Conservation (phyloP, 2,329 filamentous ascomycete genomes). For the Scortechinia acanthostroma region DNA sequence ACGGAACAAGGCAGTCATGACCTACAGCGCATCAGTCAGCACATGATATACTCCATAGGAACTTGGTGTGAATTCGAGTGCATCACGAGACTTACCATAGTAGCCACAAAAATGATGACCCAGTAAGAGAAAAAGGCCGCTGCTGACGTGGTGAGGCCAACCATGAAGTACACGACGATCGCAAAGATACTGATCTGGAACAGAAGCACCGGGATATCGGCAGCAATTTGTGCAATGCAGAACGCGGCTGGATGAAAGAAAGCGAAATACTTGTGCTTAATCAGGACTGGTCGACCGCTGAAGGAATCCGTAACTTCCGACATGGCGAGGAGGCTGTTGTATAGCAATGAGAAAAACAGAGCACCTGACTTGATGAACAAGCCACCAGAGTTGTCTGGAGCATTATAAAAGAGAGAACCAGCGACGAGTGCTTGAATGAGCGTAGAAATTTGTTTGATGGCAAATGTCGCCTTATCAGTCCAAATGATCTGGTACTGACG, state of each 20-base stretch:
- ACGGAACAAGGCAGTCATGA: constrained; percentile 51
- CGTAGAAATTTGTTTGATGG: constrained; percentile 53
- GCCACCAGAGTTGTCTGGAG: constrained; percentile 45
- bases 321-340: constrained; percentile 55
- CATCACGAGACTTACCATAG: constrained; percentile 31
- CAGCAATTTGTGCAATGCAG: constrained; percentile 46
- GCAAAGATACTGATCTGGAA: constrained; percentile 51
- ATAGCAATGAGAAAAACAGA: constrained; percentile 57
- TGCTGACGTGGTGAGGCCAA: constrained; percentile 40
- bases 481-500: constrained; percentile 61
- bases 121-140: constrained; percentile 55
- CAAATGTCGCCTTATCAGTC: constrained; percentile 56
- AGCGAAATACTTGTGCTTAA: constrained; percentile 51
- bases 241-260: constrained; percentile 48
- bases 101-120: constrained; percentile 38
- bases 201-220: constrained; percentile 45
- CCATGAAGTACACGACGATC: constrained; percentile 58
- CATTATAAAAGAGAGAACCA: constrained; percentile 63
- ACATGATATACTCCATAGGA: too few species aligned
- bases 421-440: constrained; percentile 52
- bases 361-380: constrained; percentile 59
- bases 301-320: constrained; percentile 61
- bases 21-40: too few species aligned
- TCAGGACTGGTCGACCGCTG: constrained; percentile 45
- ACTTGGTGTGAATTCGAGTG: not conserved